A percentile compares a stretch with the other conserved stretches of the same genome.
phyloP scores from a whole-genome alignment of 768 basidiomycete genomes.

The Hirschioporus abietinus region DNA sequence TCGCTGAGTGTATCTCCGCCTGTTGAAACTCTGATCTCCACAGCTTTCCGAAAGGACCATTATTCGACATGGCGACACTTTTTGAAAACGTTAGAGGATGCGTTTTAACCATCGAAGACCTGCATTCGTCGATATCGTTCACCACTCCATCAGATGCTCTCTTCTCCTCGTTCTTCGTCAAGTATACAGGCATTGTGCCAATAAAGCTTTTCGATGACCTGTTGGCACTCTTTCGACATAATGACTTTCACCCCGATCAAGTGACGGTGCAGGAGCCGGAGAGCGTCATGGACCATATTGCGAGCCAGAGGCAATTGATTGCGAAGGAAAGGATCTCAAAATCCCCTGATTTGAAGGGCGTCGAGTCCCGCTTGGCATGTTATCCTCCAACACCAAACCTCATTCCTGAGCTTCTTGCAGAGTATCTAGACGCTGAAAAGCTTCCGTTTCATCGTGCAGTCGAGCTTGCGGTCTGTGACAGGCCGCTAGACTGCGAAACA shows the following conservation, averaged over 20 bases:
- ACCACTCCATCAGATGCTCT: background rate
- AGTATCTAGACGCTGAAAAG: background rate
- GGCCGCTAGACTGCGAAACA: background rate
- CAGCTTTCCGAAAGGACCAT: no score
- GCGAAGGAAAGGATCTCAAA: background rate
- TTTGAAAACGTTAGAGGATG: background rate
- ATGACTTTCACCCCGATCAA: background rate
- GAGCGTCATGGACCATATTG: background rate
- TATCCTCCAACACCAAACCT: background rate
- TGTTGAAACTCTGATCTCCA: no score
- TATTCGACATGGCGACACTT: no score
- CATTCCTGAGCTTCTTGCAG: background rate
- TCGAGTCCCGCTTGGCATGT: background rate
- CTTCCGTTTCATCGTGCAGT: background rate
- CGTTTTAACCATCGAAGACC: background rate
- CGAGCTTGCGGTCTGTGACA: background rate
- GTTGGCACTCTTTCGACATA: background rate
- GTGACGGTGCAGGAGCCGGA: background rate
- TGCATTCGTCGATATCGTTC: background rate
- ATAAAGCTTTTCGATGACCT: background rate
- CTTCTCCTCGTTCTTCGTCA: background rate
- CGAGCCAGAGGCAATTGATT: background rate
- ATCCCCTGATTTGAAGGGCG: no score
- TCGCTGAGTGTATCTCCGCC: no score
- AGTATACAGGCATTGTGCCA: background rate